Evolutionary conservation across 2,329 filamentous ascomycete genomes (phyloP), one percentile per base, ranked within the genome.

Genomic region (Trichoderma harzianum): DNA sequence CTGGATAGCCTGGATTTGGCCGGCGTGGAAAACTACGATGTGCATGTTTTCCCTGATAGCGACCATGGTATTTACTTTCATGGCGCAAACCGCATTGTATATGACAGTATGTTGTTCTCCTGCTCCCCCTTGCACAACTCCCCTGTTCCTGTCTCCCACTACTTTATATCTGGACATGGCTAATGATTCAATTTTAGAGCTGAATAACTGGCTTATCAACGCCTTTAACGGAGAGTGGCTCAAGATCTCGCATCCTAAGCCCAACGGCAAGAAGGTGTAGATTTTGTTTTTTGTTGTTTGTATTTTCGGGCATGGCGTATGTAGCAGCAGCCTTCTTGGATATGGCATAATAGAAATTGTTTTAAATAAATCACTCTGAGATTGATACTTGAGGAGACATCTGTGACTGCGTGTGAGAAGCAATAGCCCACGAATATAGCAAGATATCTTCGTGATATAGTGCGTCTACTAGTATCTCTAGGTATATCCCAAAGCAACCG

Each of bases 141-240:
- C 7, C 21, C 14, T 18, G 57, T 14, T 66, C 51, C 18, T 55
- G 1, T 43, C 14, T 6, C 30, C 24, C 5, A 30, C 6, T 18
- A 18, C 36, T 18, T 21, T 1, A 47, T 21, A 21, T 39, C 43
- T 5, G 14, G 28, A 58, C n/a, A 47, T 21, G 51, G 5, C 71
- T 70, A 53, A 53, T 28, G 1, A 12, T 7, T 32, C 5, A 1
- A 10, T 24, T 32, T 6, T 73, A 94, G 92, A 94, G 83, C 81
- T 97, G 36, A 90, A 87, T 72, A 95, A 93, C 79, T 99, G 95
- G 95, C 89, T 99, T 69, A 88, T 98, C 79, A 98, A 98, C 79
- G 96, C 96, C 2, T 99, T 99, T 80, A 98, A 98, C 76, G 96
- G 96, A 66, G 94, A 98, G 81, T 98, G 95, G 94, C 84, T 95